These are phyloP conservation scores for Jimgerdemannia flammicorona DNA, from an alignment of 192 early-diverging fungal genomes.

Conservation along the genomic window DNA sequence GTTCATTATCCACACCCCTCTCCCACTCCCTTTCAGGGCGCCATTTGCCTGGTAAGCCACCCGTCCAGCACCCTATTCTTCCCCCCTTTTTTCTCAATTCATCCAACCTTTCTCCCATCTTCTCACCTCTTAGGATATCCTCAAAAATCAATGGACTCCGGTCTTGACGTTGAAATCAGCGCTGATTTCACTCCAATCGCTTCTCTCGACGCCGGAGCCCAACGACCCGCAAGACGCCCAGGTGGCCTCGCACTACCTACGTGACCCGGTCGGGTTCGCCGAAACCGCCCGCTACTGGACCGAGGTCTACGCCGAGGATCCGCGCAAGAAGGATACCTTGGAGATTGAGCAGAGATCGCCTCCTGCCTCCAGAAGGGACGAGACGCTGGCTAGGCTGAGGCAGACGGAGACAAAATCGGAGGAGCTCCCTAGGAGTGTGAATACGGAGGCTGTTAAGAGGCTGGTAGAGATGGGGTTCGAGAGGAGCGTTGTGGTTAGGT, in stretches of 20 bases:
- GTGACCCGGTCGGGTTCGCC: slow-evolving; percentile 32
- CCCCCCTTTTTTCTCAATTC: neutral
- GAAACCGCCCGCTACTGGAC: slow-evolving; percentile 46
- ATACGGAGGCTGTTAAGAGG: neutral
- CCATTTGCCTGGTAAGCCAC: slow-evolving; percentile 15
- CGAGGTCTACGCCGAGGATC: slow-evolving; percentile 38
- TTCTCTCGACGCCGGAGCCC: slow-evolving; percentile 47
- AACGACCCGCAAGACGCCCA: slow-evolving; percentile 55
- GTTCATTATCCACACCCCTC: too few species aligned
- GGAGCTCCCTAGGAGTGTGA: slow-evolving; percentile 6
- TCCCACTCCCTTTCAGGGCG: neutral
- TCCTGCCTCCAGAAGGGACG: neutral
- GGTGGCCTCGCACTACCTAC: slow-evolving; percentile 47
- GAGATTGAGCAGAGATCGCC: neutral
- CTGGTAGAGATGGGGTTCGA: slow-evolving; percentile 17
- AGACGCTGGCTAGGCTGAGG: neutral
- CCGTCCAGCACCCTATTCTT: neutral
- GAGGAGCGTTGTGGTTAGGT: slow-evolving; percentile 4
- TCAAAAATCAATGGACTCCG: slow-evolving; percentile 79
- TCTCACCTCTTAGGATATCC: slow-evolving; percentile 45
- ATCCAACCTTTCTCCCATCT: neutral
- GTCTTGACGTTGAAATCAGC: slow-evolving; percentile 56
- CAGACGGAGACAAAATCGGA: neutral
- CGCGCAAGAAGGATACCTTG: neutral
- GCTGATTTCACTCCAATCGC: slow-evolving; percentile 42